Conservation (phyloP, 495 filamentous ascomycete species). For the Hamigera avellanea region DNA sequence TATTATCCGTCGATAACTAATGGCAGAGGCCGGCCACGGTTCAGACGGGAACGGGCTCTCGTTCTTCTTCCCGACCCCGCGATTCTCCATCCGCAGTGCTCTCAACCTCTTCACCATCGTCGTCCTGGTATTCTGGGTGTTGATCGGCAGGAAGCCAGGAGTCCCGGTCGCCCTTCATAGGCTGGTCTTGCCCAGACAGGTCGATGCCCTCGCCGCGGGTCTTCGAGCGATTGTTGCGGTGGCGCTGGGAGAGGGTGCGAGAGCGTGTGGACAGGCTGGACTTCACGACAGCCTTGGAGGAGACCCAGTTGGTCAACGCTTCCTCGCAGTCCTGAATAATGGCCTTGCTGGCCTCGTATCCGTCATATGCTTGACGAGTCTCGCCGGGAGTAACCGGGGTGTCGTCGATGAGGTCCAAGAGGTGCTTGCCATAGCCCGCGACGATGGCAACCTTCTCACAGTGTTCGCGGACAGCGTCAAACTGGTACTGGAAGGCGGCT, state of each 20-base stretch:
- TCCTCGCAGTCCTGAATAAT: slow-evolving; percentile 99
- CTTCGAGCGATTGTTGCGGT: slow-evolving; percentile 50
- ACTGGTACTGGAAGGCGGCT: slow-evolving; percentile 95
- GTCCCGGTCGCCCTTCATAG: slow-evolving; percentile 66
- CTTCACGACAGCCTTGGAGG: slow-evolving; percentile 74
- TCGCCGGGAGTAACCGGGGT: slow-evolving; percentile 95
- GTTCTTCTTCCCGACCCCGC: slow-evolving; percentile 53
- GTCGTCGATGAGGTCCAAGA: slow-evolving; percentile 90
- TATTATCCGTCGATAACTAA: too few species aligned
- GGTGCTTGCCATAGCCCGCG: slow-evolving; percentile 92
- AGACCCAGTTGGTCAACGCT: slow-evolving; percentile 91
- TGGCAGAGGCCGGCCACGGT: too few species aligned
- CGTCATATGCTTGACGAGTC: slow-evolving; percentile 91
- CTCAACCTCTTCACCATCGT: slow-evolving; percentile 45
- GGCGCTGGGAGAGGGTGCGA: slow-evolving; percentile 75
- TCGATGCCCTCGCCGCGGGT: slow-evolving; percentile 56
- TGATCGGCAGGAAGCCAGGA: slow-evolving; percentile 80
- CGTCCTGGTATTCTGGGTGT: slow-evolving; percentile 53
- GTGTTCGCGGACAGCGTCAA: slow-evolving; percentile 94
- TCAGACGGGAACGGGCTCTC: slow-evolving; percentile 10
- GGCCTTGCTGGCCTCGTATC: slow-evolving; percentile 95
- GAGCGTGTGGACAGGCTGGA: slow-evolving; percentile 76
- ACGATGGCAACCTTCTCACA: slow-evolving; percentile 98
- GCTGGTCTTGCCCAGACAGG: slow-evolving; percentile 72
- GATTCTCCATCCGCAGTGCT: slow-evolving; percentile 39